A percentile compares a stretch with the other conserved stretches of the same genome.
These are phyloP conservation scores for Linum lewisii DNA, from an alignment of 345 rosid genomes.

Conservation along the genomic window DNA sequence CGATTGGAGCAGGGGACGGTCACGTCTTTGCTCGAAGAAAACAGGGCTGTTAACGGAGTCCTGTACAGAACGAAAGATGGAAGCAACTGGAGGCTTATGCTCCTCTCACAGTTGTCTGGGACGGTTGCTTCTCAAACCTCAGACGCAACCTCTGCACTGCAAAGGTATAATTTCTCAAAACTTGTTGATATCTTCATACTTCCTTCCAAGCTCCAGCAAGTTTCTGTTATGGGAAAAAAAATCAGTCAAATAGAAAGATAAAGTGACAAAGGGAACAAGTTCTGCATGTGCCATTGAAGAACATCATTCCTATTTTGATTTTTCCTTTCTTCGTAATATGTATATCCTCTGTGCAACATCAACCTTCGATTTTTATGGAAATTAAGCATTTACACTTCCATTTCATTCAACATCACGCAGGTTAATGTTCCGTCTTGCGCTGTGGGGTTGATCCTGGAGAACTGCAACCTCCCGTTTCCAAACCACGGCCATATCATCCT, in stretches of 20 bases:
- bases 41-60: conserved; percentile 1
- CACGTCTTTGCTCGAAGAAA: conserved; percentile 2
- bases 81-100: conserved; percentile 1
- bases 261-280: too few species aligned
- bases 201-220: background rate
- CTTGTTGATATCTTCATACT: background rate
- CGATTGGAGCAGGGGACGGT: conserved; percentile 2
- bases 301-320: too few species aligned
- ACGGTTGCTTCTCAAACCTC: conserved; percentile 5
- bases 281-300: too few species aligned
- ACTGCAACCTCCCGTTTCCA: background rate
- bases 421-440: conserved; percentile 3
- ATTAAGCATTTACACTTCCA: background rate
- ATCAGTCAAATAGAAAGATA: too few species aligned
- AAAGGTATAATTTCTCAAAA: background rate
- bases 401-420: background rate
- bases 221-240: too few species aligned
- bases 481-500: conserved; percentile 6
- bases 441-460: conserved; percentile 7
- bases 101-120: conserved; percentile 1
- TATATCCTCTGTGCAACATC: too few species aligned
- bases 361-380: background rate
- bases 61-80: conserved; percentile 5
- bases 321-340: too few species aligned
- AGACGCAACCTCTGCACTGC: conserved; percentile 1